phyloP scores from a whole-genome alignment of 768 basidiomycete genomes.

The Termitomyces sp. region DNA sequence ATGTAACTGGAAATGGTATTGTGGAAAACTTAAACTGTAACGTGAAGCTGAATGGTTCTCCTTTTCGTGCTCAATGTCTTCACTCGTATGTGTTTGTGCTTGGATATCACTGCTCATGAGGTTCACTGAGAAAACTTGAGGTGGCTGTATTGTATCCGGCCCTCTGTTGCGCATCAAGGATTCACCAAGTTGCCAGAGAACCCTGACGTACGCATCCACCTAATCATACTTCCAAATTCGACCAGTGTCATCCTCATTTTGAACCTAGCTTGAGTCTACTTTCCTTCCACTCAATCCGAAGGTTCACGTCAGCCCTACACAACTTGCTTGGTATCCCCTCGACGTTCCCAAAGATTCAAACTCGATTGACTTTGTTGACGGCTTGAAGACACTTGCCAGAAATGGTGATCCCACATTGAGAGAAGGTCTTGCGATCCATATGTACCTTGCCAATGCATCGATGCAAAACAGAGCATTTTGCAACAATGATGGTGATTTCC shows the following conservation, averaged over 20 bases:
- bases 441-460: constrained; percentile 55
- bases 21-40: neutral
- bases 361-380: constrained; percentile 52
- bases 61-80: constrained; percentile 52
- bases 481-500: constrained; percentile 63
- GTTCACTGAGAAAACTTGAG: constrained; percentile 22
- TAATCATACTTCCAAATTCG: neutral
- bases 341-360: constrained; percentile 39
- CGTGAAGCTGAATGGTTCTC: constrained; percentile 52
- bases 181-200: constrained; percentile 54
- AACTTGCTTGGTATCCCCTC: constrained; percentile 65
- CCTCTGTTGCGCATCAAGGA: constrained; percentile 64
- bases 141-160: constrained; percentile 66
- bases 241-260: neutral
- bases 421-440: constrained; percentile 62
- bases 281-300: constrained; percentile 59
- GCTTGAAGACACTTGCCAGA: constrained; percentile 60
- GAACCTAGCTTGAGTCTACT: constrained; percentile 51
- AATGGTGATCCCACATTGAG: constrained; percentile 60
- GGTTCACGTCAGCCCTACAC: constrained; percentile 59
- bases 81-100: constrained; percentile 34
- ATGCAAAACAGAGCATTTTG: constrained; percentile 61
- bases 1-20: neutral
- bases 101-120: neutral
- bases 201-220: constrained; percentile 42